Evolutionary conservation across 78 protist genomes (phyloP), one percentile per base, ranked within the genome.

Genomic region (Emiliania huxleyi): DNA sequence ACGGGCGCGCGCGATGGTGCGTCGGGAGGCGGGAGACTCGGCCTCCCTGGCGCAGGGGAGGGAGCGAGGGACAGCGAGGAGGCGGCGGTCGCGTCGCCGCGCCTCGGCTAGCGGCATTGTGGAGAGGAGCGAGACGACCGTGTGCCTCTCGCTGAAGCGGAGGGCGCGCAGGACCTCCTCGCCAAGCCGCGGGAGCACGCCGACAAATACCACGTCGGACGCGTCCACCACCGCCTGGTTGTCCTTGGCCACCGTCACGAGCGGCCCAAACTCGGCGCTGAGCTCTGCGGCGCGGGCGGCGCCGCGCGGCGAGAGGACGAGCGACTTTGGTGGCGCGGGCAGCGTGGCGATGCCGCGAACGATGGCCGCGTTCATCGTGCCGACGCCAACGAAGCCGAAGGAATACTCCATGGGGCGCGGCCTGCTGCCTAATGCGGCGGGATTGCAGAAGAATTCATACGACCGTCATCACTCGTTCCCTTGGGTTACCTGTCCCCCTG

Each of bases 171-270:
- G 11, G 35, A 42, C 49, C 42, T 88, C 91, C 46, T 49, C 83
- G 56, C 11, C 2, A 37, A 43, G 4, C 55, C 21, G 11, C 26
- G 91, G 91, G 29, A 69, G 40, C 52, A 88, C 91, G 38, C 56
- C 91, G 79, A 88, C 33, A 49, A 55, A 88, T 1, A 88, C 81
- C 37, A 88, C 23, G 83, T 88, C 91, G 46, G 56, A 88, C 48
- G n/a, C 56, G 37, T 88, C 91, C 5, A 88, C 40, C 40, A 88
- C 91, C 33, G 23, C 56, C 23, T 88, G 91, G 71, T 88, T 88
- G 48, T 37, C 46, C 22, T 55, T 26, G 0, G 81, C 91, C 35
- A 88, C 43, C 2, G 56, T 37, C 11, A 88, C 91, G 37, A 21
- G 77, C 0, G 19, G 19, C 33, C 81, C 81, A 37, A 52, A 88